phyloP scores from a whole-genome alignment of 2,329 filamentous ascomycete genomes.

The Penicillium vulpinum region DNA sequence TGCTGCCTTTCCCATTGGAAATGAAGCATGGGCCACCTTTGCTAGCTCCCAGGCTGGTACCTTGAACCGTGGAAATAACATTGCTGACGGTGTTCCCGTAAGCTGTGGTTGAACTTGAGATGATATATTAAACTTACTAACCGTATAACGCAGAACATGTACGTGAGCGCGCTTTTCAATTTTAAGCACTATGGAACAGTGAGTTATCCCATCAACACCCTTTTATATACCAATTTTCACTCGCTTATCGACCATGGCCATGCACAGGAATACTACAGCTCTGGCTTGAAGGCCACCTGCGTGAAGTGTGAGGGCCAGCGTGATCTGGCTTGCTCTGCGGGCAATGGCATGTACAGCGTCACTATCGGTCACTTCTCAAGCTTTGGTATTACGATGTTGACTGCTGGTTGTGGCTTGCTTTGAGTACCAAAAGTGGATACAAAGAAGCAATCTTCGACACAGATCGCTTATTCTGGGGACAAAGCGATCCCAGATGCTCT shows the following conservation, averaged over 20 bases:
- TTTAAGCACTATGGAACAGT: conserved; percentile 31
- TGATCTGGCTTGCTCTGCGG: conserved; percentile 29
- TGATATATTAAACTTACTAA: not conserved
- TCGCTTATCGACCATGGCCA: not conserved
- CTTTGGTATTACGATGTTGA: conserved; percentile 25
- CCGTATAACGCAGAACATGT: conserved; percentile 27
- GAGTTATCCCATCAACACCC: not conserved
- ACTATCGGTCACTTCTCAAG: conserved; percentile 27
- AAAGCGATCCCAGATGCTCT: not conserved
- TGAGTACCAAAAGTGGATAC: not conserved
- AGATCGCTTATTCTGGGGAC: not conserved
- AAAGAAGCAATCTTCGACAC: not conserved
- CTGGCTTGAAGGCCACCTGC: conserved; percentile 15
- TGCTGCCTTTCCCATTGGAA: conserved; percentile 36
- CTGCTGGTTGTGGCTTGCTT: conserved; percentile 21
- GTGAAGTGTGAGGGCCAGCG: conserved; percentile 27
- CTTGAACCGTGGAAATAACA: conserved; percentile 30
- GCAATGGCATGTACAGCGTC: conserved; percentile 26
- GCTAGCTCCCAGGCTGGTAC: conserved; percentile 25
- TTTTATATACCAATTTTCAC: not conserved
- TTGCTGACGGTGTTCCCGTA: conserved; percentile 30
- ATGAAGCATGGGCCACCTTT: conserved; percentile 28
- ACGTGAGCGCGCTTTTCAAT: conserved; percentile 20
- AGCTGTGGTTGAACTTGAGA: not conserved
- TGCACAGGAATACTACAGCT: conserved; percentile 31